Evolutionary conservation across 108 stramenopile genomes (phyloP).

Genomic region (Nitzschia putrida): DNA sequence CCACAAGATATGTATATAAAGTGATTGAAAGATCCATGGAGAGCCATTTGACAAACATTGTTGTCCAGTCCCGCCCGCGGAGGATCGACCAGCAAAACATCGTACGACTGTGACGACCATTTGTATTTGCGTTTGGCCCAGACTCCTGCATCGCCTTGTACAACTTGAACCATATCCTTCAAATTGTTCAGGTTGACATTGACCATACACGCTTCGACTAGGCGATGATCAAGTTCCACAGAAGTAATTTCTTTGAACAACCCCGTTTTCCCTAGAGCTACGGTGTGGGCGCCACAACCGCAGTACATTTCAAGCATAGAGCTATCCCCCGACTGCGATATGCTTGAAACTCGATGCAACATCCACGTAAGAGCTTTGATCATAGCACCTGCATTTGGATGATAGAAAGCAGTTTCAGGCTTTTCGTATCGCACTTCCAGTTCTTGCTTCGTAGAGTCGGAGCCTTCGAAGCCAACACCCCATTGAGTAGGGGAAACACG

Average conservation of each 20-base stretch:
- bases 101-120: constrained; percentile 37
- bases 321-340: background rate
- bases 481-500: constrained; percentile 1
- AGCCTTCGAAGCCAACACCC: constrained; percentile 3
- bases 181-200: constrained; percentile 60
- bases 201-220: constrained; percentile 54
- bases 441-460: background rate
- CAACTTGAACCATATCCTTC: constrained; percentile 17
- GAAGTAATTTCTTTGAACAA: constrained; percentile 52
- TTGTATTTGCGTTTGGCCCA: constrained; percentile 45
- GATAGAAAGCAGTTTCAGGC: constrained; percentile 71
- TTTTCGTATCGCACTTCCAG: constrained; percentile 62
- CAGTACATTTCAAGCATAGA: constrained; percentile 75
- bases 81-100: constrained; percentile 76
- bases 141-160: constrained; percentile 54
- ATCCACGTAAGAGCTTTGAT: constrained; percentile 66
- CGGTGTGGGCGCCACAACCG: constrained; percentile 83
- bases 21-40: constrained; percentile 51
- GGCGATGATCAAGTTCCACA: constrained; percentile 68
- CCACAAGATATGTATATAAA: constrained; percentile 77
- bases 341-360: constrained; percentile 42
- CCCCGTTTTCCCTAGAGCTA: constrained; percentile 58
- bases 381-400: constrained; percentile 80
- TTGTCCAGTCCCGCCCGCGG: constrained; percentile 60
- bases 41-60: constrained; percentile 66